Evolutionary conservation across 2,329 filamentous ascomycete species (phyloP), one percentile per base, ranked within the genome.

Genomic region (Fusarium poae): DNA sequence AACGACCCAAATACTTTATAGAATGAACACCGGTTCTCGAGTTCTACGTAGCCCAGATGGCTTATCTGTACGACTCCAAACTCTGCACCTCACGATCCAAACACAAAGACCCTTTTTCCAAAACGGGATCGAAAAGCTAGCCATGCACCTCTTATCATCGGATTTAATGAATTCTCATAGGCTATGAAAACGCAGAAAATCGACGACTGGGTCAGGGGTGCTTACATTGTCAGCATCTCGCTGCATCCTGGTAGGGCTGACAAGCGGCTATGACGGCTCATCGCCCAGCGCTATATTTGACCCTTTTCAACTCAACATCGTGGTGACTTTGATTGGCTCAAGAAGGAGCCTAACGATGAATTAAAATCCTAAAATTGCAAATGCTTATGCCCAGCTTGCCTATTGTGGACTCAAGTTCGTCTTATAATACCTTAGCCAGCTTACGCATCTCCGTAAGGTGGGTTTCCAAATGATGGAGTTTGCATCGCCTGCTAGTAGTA

Each of bases 211-310:
- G 18, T 21, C 30, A 32, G 21, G 5, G 20, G 15, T 32, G 40
- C 25, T 44, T 45, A 54, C 23, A n/a, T 34, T 8, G 59, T 46
- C 53, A 51, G 25, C 39, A 29, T 44, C 45, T 35, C 20, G 20
- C 23, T 45, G 29, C 11, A 35, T 20, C 37, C 6, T 25, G 25
- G 37, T 45, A 63, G 50, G 55, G 61, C 65, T 69, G 61, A 62
- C 46, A 32, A 16, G 21, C 23, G 12, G n/a, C 39, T 21, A 46
- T 35, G 20, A 9, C 20, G 8, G 9, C 12, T 10, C 21, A 52
- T 18, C 34, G n/a, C 32, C 9, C 59, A 52, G 25, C 18, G 44
- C 20, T 15, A 27, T 13, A 32, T 39, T 48, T 57, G 11, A 18
- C 21, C 7, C 12, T 32, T n/a, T 35, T 25, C 18, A 52, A 25